phyloP scores from a whole-genome alignment of 2,329 filamentous ascomycete species.

The Colletotrichum phormii region DNA sequence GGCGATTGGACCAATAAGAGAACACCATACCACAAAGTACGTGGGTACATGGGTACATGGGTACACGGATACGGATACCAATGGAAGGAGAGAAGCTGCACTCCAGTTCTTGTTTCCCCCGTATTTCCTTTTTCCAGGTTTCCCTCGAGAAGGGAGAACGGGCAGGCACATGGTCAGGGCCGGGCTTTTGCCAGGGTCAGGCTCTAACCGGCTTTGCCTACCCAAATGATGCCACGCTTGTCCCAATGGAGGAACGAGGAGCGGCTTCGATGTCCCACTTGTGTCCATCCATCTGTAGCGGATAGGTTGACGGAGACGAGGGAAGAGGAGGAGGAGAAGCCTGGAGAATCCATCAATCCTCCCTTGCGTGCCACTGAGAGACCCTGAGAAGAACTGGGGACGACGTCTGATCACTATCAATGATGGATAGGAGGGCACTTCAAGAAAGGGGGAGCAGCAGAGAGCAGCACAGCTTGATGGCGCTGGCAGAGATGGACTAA shows the following conservation, averaged over 20 bases:
- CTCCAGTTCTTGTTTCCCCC: not conserved
- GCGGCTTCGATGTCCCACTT: not conserved
- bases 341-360: not conserved
- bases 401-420: not conserved
- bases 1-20: not conserved
- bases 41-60: too few species aligned
- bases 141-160: not conserved
- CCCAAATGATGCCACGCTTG: not conserved
- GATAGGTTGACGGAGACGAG: constrained; percentile 4
- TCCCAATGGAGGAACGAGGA: not conserved
- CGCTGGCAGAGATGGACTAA: not conserved
- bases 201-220: constrained; percentile 13
- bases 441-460: not conserved
- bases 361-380: constrained; percentile 9
- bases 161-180: not conserved
- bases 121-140: not conserved
- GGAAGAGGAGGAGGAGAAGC: not conserved
- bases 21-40: too few species aligned
- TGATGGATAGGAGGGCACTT: not conserved
- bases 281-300: not conserved
- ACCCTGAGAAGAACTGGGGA: constrained; percentile 11
- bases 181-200: not conserved
- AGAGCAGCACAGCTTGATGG: not conserved
- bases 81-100: not conserved
- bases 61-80: too few species aligned